Base-by-base conservation (phyloP, 768 basidiomycete genomes). In the Pseudohyphozyma bogoriensis region DNA sequence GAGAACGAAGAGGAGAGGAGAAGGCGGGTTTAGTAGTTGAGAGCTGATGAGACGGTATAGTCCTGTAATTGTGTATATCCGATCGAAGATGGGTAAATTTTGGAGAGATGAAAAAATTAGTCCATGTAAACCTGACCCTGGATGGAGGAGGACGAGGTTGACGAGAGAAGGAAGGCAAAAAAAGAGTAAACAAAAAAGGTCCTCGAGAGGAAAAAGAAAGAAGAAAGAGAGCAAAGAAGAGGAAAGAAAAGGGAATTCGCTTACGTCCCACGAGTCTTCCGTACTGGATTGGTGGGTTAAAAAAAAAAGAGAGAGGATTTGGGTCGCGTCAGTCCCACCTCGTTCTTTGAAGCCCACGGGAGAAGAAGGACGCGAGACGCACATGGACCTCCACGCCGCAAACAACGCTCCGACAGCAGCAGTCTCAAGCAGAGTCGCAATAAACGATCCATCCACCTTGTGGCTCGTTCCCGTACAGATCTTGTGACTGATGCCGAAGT, bases 321-420 rank as follows among this genome's bases (percentile, higher is more conserved):
- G 28, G 46, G 12, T 5, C 22, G 20, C n/a, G 47, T 32, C 15
- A 49, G 47, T 6, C 15, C 16, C 1, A 46, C 2, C 22, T 26
- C 15, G 26, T 3, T 9, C n/a, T 16, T 4, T 24, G 45, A 16
- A 18, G 29, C 29, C 9, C 5, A 49, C 6, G 47, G 13, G 16
- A 31, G 28, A 29, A 18, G n/a, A 32, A 18, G 28, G 18, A 37
- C 66, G 60, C 84, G 87, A 87, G 82, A 92, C 89, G 22, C 89
- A 91, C 59, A 91, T 88, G 72, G 84, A 84, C 73, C 78, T 78
- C 91, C 91, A 93, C n/a, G 82, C 89, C 20, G 83, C 71, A 72
- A 81, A 90, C 24, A 93, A 63, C 5, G 81, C 74, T 15, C 76
- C 79, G 1, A 93, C 82, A 0, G 85, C 75, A 1, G 80, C 83